Base-by-base conservation (phyloP, 2,329 filamentous ascomycete genomes). In the Diaporthe sp. region DNA sequence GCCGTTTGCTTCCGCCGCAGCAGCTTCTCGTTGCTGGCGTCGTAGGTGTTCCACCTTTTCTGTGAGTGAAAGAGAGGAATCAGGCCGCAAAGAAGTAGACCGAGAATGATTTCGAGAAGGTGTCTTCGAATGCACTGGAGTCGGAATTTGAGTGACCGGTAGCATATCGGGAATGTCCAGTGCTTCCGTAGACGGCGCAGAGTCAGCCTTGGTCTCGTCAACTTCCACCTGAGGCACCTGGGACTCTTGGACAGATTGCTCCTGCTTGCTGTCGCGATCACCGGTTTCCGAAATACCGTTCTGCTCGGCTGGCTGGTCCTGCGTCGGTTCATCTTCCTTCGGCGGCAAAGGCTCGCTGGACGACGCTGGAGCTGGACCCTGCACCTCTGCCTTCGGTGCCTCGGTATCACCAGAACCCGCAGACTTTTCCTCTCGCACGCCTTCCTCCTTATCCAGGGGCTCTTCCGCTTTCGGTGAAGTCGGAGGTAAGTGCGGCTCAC, bases 31-130 rank as follows among this genome's bases (percentile, higher is more conserved):
- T 35, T 89, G 86, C 75, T 89, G 87, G 22, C 87, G 86, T 25
- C 88, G 87, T 72, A 89, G 83, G 74, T 89, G 86, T 64, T 89
- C 87, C 3, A 89, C 83, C 76, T 84, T 88, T 72, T 89, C 87
- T 0, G 84, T 83, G 64, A 89, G 78, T 0, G 81, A 80, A 57
- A 81, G 55, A n/a, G 74, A 73, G 25, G 73, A 58, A 40, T 75
- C 75, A 13, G 72, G 72, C 19, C 73, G 72, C 40, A 72, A 45
- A 33, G 75, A 68, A 33, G 72, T 47, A 17, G 67, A 71, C 58
- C 75, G 73, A 3, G 75, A 74, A 47, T 76, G 75, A 22, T 74
- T 74, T 3, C 75, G 73, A 13, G 75, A 74, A 42, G 72, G 72
- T 42, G 61, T 64, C 50, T 61, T 57, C 13, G 72, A 74, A 33